phyloP scores from a whole-genome alignment of 2,329 filamentous ascomycete species.

The Tolypocladium guangdongense region DNA sequence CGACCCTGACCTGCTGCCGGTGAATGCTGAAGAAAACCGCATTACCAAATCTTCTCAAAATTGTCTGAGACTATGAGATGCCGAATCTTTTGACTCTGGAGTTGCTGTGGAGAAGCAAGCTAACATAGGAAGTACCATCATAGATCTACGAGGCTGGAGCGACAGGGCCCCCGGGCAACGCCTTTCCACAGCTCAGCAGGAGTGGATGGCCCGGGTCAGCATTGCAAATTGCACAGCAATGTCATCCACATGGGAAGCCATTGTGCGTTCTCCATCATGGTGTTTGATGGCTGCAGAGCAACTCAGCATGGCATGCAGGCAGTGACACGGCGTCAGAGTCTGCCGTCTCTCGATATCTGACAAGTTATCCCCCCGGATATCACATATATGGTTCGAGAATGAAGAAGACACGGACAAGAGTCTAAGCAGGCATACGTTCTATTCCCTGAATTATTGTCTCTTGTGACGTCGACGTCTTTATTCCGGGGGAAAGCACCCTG shows the following conservation, averaged over 20 bases:
- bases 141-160: background rate
- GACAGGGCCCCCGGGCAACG: background rate
- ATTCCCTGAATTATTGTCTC: too few species aligned
- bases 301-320: background rate
- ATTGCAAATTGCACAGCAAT: background rate
- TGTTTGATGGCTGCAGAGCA: background rate
- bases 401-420: background rate
- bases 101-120: background rate
- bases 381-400: too few species aligned
- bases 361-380: background rate
- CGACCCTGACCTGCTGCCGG: slow-evolving; percentile 14
- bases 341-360: background rate
- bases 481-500: too few species aligned
- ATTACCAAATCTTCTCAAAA: slow-evolving; percentile 54
- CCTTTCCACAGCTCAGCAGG: background rate
- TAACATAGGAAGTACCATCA: background rate
- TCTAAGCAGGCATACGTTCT: background rate
- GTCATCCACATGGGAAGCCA: background rate
- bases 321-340: background rate
- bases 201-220: background rate
- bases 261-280: background rate
- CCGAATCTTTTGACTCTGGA: background rate
- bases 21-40: slow-evolving; percentile 53
- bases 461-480: too few species aligned
- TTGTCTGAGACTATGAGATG: slow-evolving; percentile 34